Evolutionary conservation across 768 basidiomycete genomes (phyloP), one percentile per base, ranked within the genome.

Genomic region (Tephrocybe sp.): DNA sequence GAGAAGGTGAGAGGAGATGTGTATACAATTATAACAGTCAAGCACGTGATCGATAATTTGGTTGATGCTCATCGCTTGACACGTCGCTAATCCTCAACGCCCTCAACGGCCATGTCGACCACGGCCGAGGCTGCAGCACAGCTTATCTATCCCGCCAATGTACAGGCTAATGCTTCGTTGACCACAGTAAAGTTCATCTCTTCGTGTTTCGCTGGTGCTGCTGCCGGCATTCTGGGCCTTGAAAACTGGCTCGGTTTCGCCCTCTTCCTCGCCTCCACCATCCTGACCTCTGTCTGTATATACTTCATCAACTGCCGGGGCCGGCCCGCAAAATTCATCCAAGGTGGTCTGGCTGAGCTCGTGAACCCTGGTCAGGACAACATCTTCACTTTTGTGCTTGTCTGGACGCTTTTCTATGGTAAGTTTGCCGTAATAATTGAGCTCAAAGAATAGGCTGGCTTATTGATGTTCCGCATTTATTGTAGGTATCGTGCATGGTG

Each of bases 351-450:
- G 53, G 70, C 76, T 67, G 88, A 88, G 48, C 70, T 96, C 32
- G 70, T 86, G 41, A 92, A 87, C 55, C 87, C 94, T 0, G 92
- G 92, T 9, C 90, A 93, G 68, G 94, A 97, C 68, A 94, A 93
- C 57, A 73, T 86, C 15, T 91, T 93, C 62, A 91, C 92, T 3
- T 98, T 95, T 62, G 80, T 98, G 51, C 80, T 97, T 24, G 86
- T 89, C 18, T 98, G 94, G 94, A 98, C 94, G 30, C 73, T 96
- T 49, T 90, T 94, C 66, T 96, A 90, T 66, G 94, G 90, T 92
- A 60, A 53, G 88, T 70, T 12, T 20, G 26, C 36, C 47, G 24
- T 24, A 34, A 23, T 17, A 34, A 43, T 24, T 56, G 28, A 51
- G 36, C 40, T 37, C 32, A 28, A 24, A 21, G 49, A 12, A 15